Evolutionary conservation across 1,139 yeast species (phyloP).

Genomic region (Scheffersomyces lignicola): DNA sequence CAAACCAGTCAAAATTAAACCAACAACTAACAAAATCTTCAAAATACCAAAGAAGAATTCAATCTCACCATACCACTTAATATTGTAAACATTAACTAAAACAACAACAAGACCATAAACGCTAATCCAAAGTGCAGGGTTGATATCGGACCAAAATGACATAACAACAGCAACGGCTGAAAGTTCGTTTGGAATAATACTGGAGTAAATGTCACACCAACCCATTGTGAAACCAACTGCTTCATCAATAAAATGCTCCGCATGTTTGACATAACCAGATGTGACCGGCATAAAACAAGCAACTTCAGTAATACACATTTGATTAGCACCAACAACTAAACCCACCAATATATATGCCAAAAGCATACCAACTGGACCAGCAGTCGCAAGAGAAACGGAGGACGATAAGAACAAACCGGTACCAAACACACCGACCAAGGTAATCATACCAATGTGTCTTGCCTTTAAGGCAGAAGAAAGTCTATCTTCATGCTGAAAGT

Average conservation of each 20-base stretch:
- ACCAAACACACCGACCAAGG: conserved; percentile 31
- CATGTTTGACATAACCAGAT: conserved; percentile 26
- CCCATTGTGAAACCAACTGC: conserved; percentile 30
- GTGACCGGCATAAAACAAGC: conserved; percentile 32
- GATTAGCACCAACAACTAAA: conserved; percentile 20
- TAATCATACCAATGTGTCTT: conserved; percentile 33
- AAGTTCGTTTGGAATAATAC: conserved; percentile 23
- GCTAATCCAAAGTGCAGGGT: conserved; percentile 29
- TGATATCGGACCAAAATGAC: conserved; percentile 23
- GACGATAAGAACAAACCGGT: conserved; percentile 25
- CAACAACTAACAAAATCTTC: conserved; percentile 26
- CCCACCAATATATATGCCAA: conserved; percentile 22
- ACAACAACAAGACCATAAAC: conserved; percentile 25
- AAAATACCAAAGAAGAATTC: conserved; percentile 31
- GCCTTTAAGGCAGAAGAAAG: conserved; percentile 19
- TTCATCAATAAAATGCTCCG: conserved; percentile 27
- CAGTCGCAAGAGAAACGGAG: conserved; percentile 19
- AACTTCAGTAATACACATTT: conserved; percentile 27
- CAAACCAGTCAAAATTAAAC: conserved; percentile 25
- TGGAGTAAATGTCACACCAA: conserved; percentile 18
- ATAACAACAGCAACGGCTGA: conserved; percentile 29
- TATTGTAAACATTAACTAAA: conserved; percentile 22
- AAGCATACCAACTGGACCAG: conserved; percentile 25
- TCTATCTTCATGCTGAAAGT: conserved; percentile 13
- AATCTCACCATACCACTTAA: conserved; percentile 32